Evolutionary conservation across 1,284 basidiomycete species (phyloP).

Genomic region (Rhizopogon parksii): DNA sequence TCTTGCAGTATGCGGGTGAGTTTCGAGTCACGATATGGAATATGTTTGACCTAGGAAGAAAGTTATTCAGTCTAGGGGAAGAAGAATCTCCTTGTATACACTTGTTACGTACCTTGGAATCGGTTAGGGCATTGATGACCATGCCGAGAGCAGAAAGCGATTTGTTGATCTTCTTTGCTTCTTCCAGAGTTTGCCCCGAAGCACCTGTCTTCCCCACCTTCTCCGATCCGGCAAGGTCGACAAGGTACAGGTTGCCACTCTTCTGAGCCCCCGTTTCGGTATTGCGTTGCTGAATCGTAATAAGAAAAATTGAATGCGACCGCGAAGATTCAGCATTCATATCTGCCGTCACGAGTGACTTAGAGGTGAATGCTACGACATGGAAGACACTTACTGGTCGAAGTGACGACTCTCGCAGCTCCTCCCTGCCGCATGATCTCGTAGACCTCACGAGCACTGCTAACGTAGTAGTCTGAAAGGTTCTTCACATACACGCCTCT

Average conservation of each 20-base stretch:
- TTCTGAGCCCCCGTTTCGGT: constrained; percentile 94
- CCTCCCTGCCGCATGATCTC: constrained; percentile 99
- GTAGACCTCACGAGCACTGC: constrained; percentile 93
- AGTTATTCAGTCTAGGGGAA: background rate
- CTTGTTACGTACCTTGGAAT: constrained; percentile 73
- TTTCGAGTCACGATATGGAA: constrained; percentile 99
- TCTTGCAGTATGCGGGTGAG: constrained; percentile 99
- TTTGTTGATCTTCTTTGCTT: constrained; percentile 99
- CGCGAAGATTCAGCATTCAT: constrained; percentile 99
- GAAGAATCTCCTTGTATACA: constrained; percentile 1
- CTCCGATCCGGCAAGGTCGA: constrained; percentile 97
- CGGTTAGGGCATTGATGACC: constrained; percentile 99
- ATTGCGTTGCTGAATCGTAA: constrained; percentile 95
- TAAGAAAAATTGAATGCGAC: constrained; percentile 98
- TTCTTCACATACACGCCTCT: constrained; percentile 98
- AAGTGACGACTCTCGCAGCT: constrained; percentile 84
- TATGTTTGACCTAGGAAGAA: constrained; percentile 76
- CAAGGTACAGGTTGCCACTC: constrained; percentile 94
- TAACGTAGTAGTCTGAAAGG: constrained; percentile 97
- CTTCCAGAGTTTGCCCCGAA: constrained; percentile 96
- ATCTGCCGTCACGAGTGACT: constrained; percentile 47
- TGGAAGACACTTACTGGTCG: constrained; percentile 69
- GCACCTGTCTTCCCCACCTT: constrained; percentile 99
- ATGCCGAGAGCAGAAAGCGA: constrained; percentile 95
- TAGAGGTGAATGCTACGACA: constrained; percentile 1